These are phyloP conservation scores for Penicillium paxilli DNA, from an alignment of 495 filamentous ascomycete species.

Conservation along the genomic window DNA sequence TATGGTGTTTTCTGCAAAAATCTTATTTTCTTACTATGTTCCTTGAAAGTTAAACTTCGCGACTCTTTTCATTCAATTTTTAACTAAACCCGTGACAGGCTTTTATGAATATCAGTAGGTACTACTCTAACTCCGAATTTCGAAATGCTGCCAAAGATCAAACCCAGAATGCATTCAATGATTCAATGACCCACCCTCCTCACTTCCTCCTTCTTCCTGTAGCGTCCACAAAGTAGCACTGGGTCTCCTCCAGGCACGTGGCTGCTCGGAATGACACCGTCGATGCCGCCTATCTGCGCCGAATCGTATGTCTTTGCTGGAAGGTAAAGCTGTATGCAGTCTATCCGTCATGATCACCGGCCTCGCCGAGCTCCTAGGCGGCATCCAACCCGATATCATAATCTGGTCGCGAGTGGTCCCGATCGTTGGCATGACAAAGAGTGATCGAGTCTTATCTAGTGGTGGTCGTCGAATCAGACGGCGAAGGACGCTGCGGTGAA, in stretches of 20 bases:
- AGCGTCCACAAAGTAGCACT: constrained; percentile 43
- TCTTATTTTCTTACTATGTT: too few relatives aligned
- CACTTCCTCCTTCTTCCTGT: constrained; percentile 21
- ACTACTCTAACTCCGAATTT: too few relatives aligned
- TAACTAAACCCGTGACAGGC: too few relatives aligned
- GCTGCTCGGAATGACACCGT: constrained; percentile 45
- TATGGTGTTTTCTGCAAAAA: too few relatives aligned
- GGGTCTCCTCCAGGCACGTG: constrained; percentile 41
- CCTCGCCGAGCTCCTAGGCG: constrained; percentile 8
- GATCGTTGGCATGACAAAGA: constrained; percentile 35
- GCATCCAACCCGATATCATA: constrained; percentile 29
- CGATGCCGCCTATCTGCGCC: constrained; percentile 33
- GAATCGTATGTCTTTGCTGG: constrained; percentile 8
- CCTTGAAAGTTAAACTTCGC: too few relatives aligned
- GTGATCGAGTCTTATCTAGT: constrained; percentile 35
- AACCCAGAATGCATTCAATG: not conserved
- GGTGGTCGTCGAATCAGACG: constrained; percentile 37
- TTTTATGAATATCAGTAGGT: too few relatives aligned
- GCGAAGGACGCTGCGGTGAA: constrained; percentile 25
- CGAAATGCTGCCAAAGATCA: not conserved
- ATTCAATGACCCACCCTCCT: not conserved
- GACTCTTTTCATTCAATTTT: too few relatives aligned
- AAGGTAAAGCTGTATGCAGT: not conserved
- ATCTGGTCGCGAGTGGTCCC: constrained; percentile 18
- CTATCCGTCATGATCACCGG: constrained; percentile 11